A percentile compares a stretch with the other conserved stretches of the same genome.
phyloP scores from a whole-genome alignment of 179 eudicot species.

The Beta macrorhiza region DNA sequence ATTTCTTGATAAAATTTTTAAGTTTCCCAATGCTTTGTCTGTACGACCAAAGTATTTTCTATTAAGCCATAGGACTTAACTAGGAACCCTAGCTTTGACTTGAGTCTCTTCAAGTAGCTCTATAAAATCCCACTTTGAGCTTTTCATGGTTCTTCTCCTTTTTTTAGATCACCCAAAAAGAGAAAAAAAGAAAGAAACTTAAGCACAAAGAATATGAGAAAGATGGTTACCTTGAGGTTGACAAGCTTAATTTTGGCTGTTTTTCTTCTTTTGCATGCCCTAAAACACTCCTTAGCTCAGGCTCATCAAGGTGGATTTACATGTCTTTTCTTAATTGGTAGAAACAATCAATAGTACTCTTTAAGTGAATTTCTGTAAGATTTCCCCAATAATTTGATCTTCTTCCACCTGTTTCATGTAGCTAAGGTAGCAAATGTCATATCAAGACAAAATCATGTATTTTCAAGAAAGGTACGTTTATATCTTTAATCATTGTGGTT shows the following conservation, averaged over 20 bases:
- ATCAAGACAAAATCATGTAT: slow-evolving; percentile 1
- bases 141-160: slow-evolving; percentile 27
- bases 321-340: neutral
- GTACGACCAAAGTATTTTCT: slow-evolving; percentile 33
- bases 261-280: slow-evolving; percentile 41
- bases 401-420: slow-evolving; percentile 3
- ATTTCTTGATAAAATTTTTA: neutral
- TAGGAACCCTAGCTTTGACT: slow-evolving; percentile 54
- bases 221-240: slow-evolving; percentile 36
- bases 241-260: slow-evolving; percentile 37
- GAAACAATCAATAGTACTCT: neutral
- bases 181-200: neutral
- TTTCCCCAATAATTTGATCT: slow-evolving; percentile 1
- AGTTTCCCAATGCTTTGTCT: slow-evolving; percentile 23
- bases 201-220: slow-evolving; percentile 15
- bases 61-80: slow-evolving; percentile 18
- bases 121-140: slow-evolving; percentile 41
- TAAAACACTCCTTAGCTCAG: slow-evolving; percentile 39
- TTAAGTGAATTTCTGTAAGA: neutral
- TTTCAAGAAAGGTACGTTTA: slow-evolving; percentile 17
- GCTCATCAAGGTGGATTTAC: slow-evolving; percentile 41
- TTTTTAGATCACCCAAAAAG: slow-evolving; percentile 16
- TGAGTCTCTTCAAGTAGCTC: slow-evolving; percentile 33
- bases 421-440: slow-evolving; percentile 19
- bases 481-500: neutral